phyloP scores from a whole-genome alignment of 768 basidiomycete genomes.

The Rhodotorula toruloides region DNA sequence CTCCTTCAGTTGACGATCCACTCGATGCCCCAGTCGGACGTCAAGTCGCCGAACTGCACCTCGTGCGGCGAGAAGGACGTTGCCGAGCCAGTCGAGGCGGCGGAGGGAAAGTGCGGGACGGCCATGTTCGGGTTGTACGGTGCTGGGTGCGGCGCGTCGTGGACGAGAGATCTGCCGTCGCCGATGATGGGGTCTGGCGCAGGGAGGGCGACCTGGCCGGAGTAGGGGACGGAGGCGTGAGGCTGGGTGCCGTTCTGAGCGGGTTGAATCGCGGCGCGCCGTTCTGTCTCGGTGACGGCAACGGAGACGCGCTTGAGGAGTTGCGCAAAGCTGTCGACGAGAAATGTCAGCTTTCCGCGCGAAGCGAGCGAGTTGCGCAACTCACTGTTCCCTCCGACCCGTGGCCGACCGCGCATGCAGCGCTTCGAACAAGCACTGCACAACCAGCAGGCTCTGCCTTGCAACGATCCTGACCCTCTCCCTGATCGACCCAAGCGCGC shows the following conservation, averaged over 20 bases:
- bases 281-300: constrained; percentile 21
- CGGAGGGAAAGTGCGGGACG: neutral
- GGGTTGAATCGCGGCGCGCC: constrained; percentile 1
- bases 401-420: constrained; percentile 1
- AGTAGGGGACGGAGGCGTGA: too few relatives aligned
- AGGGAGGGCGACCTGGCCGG: neutral
- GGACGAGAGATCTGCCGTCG: neutral
- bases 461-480: constrained; percentile 25
- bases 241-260: neutral
- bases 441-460: constrained; percentile 24
- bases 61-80: neutral
- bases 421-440: constrained; percentile 32
- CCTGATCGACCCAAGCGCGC: constrained; percentile 14
- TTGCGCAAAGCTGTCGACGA: constrained; percentile 2
- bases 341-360: too few relatives aligned
- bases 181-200: neutral
- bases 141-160: constrained; percentile 1
- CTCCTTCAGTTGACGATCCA: neutral
- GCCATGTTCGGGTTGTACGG: neutral
- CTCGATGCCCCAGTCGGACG: constrained; percentile 9
- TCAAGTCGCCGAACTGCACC: constrained; percentile 13
- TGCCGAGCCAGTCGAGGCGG: neutral
- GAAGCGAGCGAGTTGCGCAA: too few relatives aligned
- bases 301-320: constrained; percentile 27
- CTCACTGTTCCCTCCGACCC: constrained; percentile 7